Base-by-base conservation (phyloP, 768 basidiomycete species). In the Daedalea quercina region DNA sequence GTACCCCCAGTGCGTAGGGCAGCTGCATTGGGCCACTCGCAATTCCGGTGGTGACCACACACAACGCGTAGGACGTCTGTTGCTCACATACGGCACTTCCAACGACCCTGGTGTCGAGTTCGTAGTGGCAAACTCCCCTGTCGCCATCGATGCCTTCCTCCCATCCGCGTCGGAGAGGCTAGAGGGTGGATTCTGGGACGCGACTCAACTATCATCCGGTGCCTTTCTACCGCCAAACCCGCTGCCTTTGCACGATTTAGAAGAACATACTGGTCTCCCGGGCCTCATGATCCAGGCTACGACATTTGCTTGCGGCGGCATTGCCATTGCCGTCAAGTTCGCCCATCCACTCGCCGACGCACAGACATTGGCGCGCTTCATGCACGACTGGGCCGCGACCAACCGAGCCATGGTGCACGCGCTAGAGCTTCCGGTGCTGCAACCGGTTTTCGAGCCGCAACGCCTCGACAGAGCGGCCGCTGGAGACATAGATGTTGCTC, bases 341-440 rank as follows among this genome's bases (percentile, higher is more conserved):
- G 62, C 64, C 6, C 72, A 72, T 48, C 59, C 65, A 1, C 40
- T 73, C 7, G 72, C 68, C 7, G 72, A 73, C 51, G 72, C 70
- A 9, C 69, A 69, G 33, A 62, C 69, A 2, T 47, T 73, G 51
- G 47, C 64, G 15, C 60, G 58, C 9, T 73, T 73, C 51, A 57
- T 66, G 19, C 61, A 65, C n/a, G 66, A 69, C 53, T 73, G 72
- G 72, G 65, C 67, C 15, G 47, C 57, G 1, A 54, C 67, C 13
- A 59, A 67, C 31, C 60, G 67, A 24, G 61, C 65, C 1, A 9
- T 54, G 34, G 20, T 54, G 19, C 26, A 25, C n/a, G 23, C 12
- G 2, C 24, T 24, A 7, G 42, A 42, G 1, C 48, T 62, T 1
- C 61, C 65, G 19, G 22, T 43, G 9, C 50, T 65, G n/a, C 13